These are phyloP conservation scores for Acanthochlamys bracteata DNA, from an alignment of 106 monocot genomes.

Conservation along the genomic window DNA sequence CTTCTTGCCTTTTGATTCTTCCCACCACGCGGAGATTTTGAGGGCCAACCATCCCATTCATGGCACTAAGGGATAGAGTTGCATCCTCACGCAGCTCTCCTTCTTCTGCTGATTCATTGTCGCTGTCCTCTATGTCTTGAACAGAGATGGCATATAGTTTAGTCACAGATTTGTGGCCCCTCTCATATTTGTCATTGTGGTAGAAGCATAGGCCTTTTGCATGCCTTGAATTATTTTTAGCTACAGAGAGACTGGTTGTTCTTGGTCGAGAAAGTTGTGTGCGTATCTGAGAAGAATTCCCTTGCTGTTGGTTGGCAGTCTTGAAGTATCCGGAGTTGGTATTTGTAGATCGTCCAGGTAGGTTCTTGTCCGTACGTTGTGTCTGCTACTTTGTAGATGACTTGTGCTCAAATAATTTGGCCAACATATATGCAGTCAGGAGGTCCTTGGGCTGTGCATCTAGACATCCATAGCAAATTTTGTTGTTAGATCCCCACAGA, in stretches of 20 bases:
- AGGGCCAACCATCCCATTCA: neutral
- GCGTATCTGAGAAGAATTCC: too few relatives aligned
- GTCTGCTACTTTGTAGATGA: too few relatives aligned
- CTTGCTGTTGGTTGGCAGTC: too few relatives aligned
- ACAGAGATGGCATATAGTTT: neutral
- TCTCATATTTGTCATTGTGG: neutral
- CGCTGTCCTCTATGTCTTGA: too few relatives aligned
- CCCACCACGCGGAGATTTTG: neutral
- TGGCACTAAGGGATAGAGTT: neutral
- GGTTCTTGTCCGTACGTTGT: too few relatives aligned
- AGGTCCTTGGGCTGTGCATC: neutral
- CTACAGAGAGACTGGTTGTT: neutral
- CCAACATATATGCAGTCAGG: neutral
- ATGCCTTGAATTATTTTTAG: neutral
- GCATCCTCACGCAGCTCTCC: neutral
- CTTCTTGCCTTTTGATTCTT: neutral
- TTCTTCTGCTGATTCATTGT: neutral
- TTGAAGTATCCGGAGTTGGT: neutral
- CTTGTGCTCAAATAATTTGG: neutral
- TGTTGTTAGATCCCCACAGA: neutral
- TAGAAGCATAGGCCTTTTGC: neutral
- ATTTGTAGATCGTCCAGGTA: neutral
- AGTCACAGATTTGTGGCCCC: neutral
- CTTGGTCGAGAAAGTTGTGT: too few relatives aligned
- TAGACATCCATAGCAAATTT: neutral